Conservation (phyloP, 148 eudicot genomes). For the Nepenthes gracilis region DNA sequence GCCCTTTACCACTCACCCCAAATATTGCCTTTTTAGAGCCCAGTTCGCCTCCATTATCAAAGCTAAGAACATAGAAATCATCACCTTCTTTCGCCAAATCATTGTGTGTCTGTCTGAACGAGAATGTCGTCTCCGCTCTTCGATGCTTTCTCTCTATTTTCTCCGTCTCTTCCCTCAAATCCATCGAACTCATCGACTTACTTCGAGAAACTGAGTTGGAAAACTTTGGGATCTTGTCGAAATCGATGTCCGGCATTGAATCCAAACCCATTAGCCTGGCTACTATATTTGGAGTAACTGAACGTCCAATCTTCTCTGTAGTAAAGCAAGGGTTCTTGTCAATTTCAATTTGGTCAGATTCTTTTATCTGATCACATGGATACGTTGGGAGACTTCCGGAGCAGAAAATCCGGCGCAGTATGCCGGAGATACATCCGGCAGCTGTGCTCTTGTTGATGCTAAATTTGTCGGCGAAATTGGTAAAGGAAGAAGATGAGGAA, state of each 20-base stretch:
- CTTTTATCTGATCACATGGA: conserved; percentile 29
- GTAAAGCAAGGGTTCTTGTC: conserved; percentile 3
- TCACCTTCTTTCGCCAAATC: conserved; percentile 48
- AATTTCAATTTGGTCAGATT: conserved; percentile 10
- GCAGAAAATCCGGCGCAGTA: conserved; percentile 43
- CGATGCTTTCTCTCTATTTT: conserved; percentile 17
- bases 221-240: conserved; percentile 5
- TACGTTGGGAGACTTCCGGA: conserved; percentile 37
- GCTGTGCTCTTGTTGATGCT: conserved; percentile 11
- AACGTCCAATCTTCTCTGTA: conserved; percentile 12
- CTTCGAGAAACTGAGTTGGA: conserved; percentile 17
- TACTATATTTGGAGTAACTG: conserved; percentile 38
- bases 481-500: conserved; percentile 13
- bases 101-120: conserved; percentile 31
- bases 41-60: conserved; percentile 24
- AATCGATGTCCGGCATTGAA: conserved; percentile 25
- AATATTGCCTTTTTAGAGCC: conserved; percentile 12
- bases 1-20: conserved; percentile 13
- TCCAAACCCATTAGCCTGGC: conserved; percentile 83
- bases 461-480: conserved; percentile 12
- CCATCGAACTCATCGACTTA: conserved; percentile 28
- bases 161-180: conserved; percentile 21
- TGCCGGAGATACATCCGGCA: conserved; percentile 29
- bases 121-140: conserved; percentile 31
- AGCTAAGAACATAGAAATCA: conserved; percentile 53